These are phyloP conservation scores for Thermoascus crustaceus DNA, from an alignment of 2,329 filamentous ascomycete genomes.

Conservation along the genomic window DNA sequence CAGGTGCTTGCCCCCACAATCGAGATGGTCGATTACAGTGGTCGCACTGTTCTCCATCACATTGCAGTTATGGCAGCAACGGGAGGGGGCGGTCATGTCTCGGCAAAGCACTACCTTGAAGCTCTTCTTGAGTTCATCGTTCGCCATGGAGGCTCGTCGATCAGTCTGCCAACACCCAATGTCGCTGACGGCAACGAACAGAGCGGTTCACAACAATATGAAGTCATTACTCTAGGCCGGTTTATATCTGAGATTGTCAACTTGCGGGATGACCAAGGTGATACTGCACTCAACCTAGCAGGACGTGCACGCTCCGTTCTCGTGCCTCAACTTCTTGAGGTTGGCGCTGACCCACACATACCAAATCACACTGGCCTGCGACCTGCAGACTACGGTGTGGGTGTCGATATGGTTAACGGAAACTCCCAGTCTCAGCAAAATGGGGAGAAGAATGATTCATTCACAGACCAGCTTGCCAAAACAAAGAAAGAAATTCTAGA, in stretches of 20 bases:
- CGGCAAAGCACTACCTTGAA: slow-evolving; percentile 89
- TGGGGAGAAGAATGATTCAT: slow-evolving; percentile 37
- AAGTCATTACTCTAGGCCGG: slow-evolving; percentile 77
- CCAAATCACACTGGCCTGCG: slow-evolving; percentile 81
- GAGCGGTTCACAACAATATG: slow-evolving; percentile 24
- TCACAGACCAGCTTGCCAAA: slow-evolving; percentile 37
- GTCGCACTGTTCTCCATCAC: slow-evolving; percentile 87
- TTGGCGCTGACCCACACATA: slow-evolving; percentile 87
- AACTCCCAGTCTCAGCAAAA: slow-evolving; percentile 39
- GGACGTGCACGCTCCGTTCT: slow-evolving; percentile 93
- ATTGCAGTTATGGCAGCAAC: slow-evolving; percentile 94
- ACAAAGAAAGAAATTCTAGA: slow-evolving; percentile 39
- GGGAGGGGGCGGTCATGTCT: slow-evolving; percentile 78
- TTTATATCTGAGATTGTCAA: slow-evolving; percentile 99
- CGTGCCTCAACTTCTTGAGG: slow-evolving; percentile 91
- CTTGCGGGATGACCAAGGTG: slow-evolving; percentile 83
- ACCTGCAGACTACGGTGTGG: slow-evolving; percentile 91
- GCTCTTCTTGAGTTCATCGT: slow-evolving; percentile 91
- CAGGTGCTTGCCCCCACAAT: slow-evolving; percentile 85
- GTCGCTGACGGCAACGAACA: slow-evolving; percentile 17
- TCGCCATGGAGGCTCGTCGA: slow-evolving; percentile 63
- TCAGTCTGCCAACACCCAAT: slow-evolving; percentile 40
- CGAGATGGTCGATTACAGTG: slow-evolving; percentile 80
- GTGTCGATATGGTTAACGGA: slow-evolving; percentile 52
- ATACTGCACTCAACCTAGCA: slow-evolving; percentile 90